Percentiles rank a stretch among this genome's conserved stretches.
Conservation (phyloP, 148 eudicot species). For the Euryodendron excelsum region DNA sequence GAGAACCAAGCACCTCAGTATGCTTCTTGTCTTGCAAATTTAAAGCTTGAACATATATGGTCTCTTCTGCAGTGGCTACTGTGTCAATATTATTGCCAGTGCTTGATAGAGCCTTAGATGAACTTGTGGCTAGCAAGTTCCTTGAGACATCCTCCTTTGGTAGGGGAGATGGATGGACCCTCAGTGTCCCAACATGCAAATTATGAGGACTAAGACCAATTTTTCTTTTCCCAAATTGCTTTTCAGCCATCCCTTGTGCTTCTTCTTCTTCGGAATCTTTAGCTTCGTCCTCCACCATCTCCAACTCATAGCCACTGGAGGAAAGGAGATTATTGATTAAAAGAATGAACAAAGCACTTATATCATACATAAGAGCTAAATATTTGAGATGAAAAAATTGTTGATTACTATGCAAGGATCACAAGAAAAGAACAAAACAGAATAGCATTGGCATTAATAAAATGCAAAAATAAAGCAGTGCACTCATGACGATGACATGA, state of each 20-base stretch:
- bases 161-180: conserved; percentile 21
- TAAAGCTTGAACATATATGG: conserved; percentile 25
- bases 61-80: conserved; percentile 27
- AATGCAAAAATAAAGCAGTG: neutral
- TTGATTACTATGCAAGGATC: neutral
- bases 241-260: conserved; percentile 25
- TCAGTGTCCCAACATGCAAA: conserved; percentile 20
- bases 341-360: neutral
- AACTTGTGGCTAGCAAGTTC: conserved; percentile 19
- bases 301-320: conserved; percentile 77
- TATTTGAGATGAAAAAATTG: neutral
- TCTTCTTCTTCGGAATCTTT: conserved; percentile 87
- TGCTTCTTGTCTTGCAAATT: conserved; percentile 20
- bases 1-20: conserved; percentile 23
- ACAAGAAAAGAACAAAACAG: neutral
- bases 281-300: conserved; percentile 70
- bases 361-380: neutral
- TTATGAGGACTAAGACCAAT: conserved; percentile 27
- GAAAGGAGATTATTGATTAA: neutral
- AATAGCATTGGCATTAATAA: neutral
- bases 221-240: conserved; percentile 20
- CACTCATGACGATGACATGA: no score
- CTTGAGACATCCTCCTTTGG: conserved; percentile 20
- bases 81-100: conserved; percentile 16
- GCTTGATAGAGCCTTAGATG: conserved; percentile 28